Conservation (phyloP, 2,329 filamentous ascomycete species). For the Trichoderma arundinaceum region DNA sequence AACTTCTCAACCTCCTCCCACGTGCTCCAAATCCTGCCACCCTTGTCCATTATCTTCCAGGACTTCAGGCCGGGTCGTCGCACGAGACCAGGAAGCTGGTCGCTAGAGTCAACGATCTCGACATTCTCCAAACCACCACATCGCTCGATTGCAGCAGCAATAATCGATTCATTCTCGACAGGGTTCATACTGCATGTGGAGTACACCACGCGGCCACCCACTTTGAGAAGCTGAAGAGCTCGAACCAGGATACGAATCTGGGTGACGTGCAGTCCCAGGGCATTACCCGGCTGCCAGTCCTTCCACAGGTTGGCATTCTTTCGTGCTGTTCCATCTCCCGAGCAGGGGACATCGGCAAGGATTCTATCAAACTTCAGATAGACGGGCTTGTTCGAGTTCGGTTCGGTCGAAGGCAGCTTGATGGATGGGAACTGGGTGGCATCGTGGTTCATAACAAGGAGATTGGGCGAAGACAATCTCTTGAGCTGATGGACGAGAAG, state of each 20-base stretch:
- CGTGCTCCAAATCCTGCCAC: constrained; percentile 75
- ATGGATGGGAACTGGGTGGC: constrained; percentile 95
- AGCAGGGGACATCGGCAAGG: constrained; percentile 94
- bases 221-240: constrained; percentile 93
- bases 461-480: constrained; percentile 91
- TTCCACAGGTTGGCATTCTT: constrained; percentile 96
- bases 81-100: constrained; percentile 77
- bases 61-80: constrained; percentile 75
- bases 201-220: constrained; percentile 92
- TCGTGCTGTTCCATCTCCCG: constrained; percentile 88
- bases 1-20: constrained; percentile 82
- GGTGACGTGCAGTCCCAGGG: constrained; percentile 82
- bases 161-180: constrained; percentile 92
- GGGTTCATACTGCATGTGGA: constrained; percentile 99
- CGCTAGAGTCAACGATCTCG: constrained; percentile 80
- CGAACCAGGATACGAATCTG: constrained; percentile 90
- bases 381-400: constrained; percentile 60
- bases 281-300: constrained; percentile 89
- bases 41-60: constrained; percentile 93
- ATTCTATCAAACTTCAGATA: constrained; percentile 98
- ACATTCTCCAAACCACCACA: constrained; percentile 86
- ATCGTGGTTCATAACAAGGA: constrained; percentile 97
- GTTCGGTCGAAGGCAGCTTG: constrained; percentile 69
- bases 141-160: constrained; percentile 84
- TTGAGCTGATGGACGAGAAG: constrained; percentile 99